These are phyloP conservation scores for Persicaria maculosa DNA, from an alignment of 148 eudicot species.

Conservation along the genomic window DNA sequence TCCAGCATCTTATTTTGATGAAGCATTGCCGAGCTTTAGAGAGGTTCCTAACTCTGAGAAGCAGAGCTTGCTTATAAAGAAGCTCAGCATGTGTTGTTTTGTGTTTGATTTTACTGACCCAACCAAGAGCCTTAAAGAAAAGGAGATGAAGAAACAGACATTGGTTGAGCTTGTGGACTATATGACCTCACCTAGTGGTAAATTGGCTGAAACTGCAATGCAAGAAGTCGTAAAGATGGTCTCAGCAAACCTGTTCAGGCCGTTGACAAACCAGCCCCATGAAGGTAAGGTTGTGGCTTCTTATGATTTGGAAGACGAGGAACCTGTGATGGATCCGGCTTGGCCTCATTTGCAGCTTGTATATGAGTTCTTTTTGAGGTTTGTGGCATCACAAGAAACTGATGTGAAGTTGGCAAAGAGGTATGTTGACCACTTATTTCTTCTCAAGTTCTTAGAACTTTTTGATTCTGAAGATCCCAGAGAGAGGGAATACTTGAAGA, in stretches of 20 bases:
- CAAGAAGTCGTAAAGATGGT: constrained; percentile 47
- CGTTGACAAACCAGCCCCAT: constrained; percentile 22
- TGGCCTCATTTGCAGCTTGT: constrained; percentile 56
- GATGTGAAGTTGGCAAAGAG: constrained; percentile 46
- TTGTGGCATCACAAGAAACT: constrained; percentile 41
- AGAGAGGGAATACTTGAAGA: constrained; percentile 49
- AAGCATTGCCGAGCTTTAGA: constrained; percentile 57
- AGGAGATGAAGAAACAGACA: constrained; percentile 44
- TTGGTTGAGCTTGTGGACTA: constrained; percentile 46
- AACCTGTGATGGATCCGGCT: constrained; percentile 50
- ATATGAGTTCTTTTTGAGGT: constrained; percentile 34
- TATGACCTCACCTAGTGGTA: constrained; percentile 33
- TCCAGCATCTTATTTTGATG: constrained; percentile 20
- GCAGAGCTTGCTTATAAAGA: constrained; percentile 41
- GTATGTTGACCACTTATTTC: constrained; percentile 41
- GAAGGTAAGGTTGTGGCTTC: constrained; percentile 28
- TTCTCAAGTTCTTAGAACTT: constrained; percentile 39
- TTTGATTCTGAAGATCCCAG: constrained; percentile 56
- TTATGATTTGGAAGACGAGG: constrained; percentile 47
- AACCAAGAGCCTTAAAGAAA: constrained; percentile 33
- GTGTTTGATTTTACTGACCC: constrained; percentile 48
- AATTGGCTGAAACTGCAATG: constrained; percentile 36
- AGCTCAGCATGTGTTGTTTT: constrained; percentile 45
- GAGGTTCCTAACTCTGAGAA: constrained; percentile 57
- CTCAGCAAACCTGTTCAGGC: constrained; percentile 39